Conservation (phyloP, 1,284 basidiomycete species). For the Mycosarcoma maydis region DNA sequence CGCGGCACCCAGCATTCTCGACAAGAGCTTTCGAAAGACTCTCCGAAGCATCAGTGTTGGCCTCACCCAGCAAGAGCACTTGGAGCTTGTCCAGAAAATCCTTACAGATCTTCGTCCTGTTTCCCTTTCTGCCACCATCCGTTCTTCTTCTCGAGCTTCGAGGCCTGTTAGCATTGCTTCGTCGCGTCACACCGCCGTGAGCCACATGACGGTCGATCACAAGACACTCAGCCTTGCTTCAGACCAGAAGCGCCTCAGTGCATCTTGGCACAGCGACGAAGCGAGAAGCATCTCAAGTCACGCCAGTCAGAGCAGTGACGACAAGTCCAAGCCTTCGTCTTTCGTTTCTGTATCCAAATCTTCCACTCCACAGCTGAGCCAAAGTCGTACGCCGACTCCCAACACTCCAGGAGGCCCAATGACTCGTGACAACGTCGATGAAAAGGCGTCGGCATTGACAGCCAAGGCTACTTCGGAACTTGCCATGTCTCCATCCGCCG, state of each 20-base stretch:
- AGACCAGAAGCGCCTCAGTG: background rate
- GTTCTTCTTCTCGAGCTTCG: background rate
- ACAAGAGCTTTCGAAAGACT: slow-evolving; percentile 12
- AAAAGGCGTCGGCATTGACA: background rate
- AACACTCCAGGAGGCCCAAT: slow-evolving; percentile 11
- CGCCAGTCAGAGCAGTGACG: background rate
- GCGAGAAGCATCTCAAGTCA: slow-evolving; percentile 1
- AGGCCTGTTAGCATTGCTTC: background rate
- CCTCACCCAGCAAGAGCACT: slow-evolving; percentile 14
- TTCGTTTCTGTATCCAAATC: background rate
- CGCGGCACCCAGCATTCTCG: slow-evolving; percentile 7
- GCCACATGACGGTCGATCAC: background rate
- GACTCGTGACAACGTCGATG: background rate
- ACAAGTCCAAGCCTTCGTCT: slow-evolving; percentile 4
- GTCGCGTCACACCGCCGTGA: background rate
- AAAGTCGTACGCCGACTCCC: slow-evolving; percentile 16
- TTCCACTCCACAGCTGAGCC: slow-evolving; percentile 25
- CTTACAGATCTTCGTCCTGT: slow-evolving; percentile 17
- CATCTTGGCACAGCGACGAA: slow-evolving; percentile 2
- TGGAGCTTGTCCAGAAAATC: slow-evolving; percentile 20
- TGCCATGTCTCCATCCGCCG: slow-evolving; percentile 8
- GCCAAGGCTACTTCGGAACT: background rate
- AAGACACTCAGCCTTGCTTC: background rate
- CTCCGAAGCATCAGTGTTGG: slow-evolving; percentile 10
- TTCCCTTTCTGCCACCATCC: background rate